Percentiles rank a stretch among this genome's conserved stretches.
These are phyloP conservation scores for Leucaena leucocephala DNA, from an alignment of 306 rosid genomes.

Conservation along the genomic window DNA sequence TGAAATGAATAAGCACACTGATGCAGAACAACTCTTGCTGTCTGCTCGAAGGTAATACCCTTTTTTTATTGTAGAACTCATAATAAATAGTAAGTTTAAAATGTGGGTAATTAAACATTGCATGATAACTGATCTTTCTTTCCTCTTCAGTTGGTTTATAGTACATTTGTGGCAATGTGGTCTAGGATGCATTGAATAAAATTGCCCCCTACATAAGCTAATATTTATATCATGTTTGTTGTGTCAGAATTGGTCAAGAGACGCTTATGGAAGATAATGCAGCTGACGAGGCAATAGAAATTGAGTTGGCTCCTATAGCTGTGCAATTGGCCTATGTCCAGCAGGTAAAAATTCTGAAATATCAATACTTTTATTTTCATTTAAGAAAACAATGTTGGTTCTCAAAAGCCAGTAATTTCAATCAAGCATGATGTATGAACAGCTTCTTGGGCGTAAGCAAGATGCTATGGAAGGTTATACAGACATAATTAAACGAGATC, in stretches of 20 bases:
- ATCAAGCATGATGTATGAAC: slow-evolving; percentile 43
- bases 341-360: slow-evolving; percentile 57
- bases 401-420: slow-evolving; percentile 35
- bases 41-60: slow-evolving; percentile 75
- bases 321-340: slow-evolving; percentile 94
- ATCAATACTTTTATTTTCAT: slow-evolving; percentile 10
- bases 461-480: slow-evolving; percentile 75
- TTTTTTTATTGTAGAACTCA: slow-evolving; percentile 27
- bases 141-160: slow-evolving; percentile 6
- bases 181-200: background rate
- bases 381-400: slow-evolving; percentile 21
- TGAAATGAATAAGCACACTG: slow-evolving; percentile 67
- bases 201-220: slow-evolving; percentile 17
- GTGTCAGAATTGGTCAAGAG: slow-evolving; percentile 87
- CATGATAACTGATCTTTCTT: background rate
- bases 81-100: slow-evolving; percentile 33
- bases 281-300: slow-evolving; percentile 82
- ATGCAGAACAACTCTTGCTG: slow-evolving; percentile 88
- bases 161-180: slow-evolving; percentile 14
- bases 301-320: slow-evolving; percentile 89
- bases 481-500: slow-evolving; percentile 69
- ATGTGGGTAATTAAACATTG: slow-evolving; percentile 1
- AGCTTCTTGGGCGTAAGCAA: slow-evolving; percentile 82
- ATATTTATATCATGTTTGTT: slow-evolving; percentile 35
- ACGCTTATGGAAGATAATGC: slow-evolving; percentile 69